A percentile compares a stretch with the other conserved stretches of the same genome.
phyloP scores from a whole-genome alignment of 805 yeast genomes.

The Saturnispora gosingensis region DNA sequence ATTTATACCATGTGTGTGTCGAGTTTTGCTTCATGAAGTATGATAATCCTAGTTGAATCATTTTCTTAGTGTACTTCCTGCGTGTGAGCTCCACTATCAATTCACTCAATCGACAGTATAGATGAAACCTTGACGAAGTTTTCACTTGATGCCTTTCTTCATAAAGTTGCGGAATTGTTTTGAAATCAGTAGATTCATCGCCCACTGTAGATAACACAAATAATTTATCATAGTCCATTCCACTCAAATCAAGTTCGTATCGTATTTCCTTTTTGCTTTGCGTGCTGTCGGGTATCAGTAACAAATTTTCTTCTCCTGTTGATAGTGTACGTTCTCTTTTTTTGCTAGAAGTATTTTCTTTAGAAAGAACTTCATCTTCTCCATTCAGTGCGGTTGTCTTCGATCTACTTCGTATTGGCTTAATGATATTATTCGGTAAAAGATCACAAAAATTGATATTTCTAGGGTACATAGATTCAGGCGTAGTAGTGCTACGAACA shows the following conservation, averaged over 20 bases:
- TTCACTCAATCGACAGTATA: slow-evolving; percentile 1
- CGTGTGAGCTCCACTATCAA: neutral
- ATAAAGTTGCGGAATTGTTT: neutral
- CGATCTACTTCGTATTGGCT: neutral
- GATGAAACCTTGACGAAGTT: neutral
- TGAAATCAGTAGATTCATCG: neutral
- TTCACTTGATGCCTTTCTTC: neutral
- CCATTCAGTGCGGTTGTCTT: neutral
- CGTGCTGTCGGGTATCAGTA: neutral
- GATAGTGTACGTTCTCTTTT: neutral
- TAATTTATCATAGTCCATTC: slow-evolving; percentile 1
- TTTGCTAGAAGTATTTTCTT: neutral
- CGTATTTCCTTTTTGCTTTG: neutral
- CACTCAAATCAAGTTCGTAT: neutral
- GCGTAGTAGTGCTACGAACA: neutral
- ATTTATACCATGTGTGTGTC: slow-evolving; percentile 1
- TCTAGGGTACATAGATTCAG: neutral
- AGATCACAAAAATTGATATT: neutral
- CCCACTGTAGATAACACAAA: neutral
- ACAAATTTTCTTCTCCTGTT: neutral
- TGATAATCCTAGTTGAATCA: neutral
- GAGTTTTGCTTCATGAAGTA: neutral
- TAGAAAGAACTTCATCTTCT: neutral
- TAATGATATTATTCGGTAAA: neutral
- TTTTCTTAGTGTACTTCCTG: neutral